Conservation (phyloP, 805 yeast species). For the Spathaspora sp. region DNA sequence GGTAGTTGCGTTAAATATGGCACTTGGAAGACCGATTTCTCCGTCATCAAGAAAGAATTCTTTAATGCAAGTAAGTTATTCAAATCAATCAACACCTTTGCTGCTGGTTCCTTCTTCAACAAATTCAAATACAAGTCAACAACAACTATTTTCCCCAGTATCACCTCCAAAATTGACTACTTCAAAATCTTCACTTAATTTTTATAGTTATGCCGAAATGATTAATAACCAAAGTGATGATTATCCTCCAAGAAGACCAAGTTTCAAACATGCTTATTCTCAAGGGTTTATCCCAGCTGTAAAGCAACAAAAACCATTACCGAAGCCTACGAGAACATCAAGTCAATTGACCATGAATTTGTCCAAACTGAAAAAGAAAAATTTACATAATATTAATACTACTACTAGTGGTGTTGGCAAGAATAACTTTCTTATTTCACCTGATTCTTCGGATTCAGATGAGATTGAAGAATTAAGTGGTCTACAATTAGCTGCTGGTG, state of each 20-base stretch:
- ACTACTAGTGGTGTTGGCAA: neutral
- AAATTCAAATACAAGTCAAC: conserved; percentile 1
- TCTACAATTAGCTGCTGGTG: neutral
- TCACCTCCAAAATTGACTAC: conserved; percentile 39
- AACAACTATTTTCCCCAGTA: conserved; percentile 18
- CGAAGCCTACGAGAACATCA: neutral
- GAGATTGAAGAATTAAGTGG: conserved; percentile 7
- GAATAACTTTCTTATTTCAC: conserved; percentile 20
- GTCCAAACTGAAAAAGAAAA: neutral
- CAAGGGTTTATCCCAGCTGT: conserved; percentile 17
- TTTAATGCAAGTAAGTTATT: conserved; percentile 8
- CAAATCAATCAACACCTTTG: conserved; percentile 8
- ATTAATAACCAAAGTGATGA: conserved; percentile 57
- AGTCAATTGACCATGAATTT: neutral
- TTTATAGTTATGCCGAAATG: conserved; percentile 80
- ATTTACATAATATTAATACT: no score
- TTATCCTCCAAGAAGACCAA: conserved; percentile 53
- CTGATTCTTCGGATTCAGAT: conserved; percentile 25
- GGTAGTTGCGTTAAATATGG: conserved; percentile 46
- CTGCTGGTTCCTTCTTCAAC: neutral
- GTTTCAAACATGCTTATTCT: conserved; percentile 36
- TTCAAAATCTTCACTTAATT: conserved; percentile 41
- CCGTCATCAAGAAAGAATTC: conserved; percentile 39
- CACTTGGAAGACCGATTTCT: conserved; percentile 40
- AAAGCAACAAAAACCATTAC: neutral